A percentile compares a stretch with the other conserved stretches of the same genome.
phyloP scores from a whole-genome alignment of 208 protist genomes.

The Angomonas ambiguus region DNA sequence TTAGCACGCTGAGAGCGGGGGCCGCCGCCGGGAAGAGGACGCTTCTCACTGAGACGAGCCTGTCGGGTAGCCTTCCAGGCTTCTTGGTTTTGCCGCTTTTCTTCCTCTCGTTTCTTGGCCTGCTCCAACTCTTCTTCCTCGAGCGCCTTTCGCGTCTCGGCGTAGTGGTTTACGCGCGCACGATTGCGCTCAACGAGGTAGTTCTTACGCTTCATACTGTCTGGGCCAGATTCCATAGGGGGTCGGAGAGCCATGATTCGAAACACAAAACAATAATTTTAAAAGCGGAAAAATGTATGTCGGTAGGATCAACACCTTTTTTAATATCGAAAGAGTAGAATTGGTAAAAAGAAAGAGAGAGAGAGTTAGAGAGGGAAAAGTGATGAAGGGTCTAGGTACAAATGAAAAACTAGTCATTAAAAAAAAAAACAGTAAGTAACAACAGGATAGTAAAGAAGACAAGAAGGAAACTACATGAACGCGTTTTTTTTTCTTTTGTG shows the following conservation, averaged over 20 bases:
- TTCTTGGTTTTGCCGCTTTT: constrained; percentile 38
- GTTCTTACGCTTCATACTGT: constrained; percentile 68
- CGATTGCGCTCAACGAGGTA: constrained; percentile 82
- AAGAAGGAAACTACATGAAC: constrained; percentile 1
- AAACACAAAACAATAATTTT: background rate
- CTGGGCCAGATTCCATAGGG: constrained; percentile 49
- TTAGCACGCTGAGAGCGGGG: constrained; percentile 38
- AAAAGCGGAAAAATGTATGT: constrained; percentile 14
- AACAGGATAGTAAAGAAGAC: constrained; percentile 8
- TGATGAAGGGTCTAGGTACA: too few relatives aligned
- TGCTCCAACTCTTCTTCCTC: constrained; percentile 63
- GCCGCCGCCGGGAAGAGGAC: constrained; percentile 59
- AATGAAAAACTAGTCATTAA: too few relatives aligned
- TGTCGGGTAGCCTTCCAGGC: constrained; percentile 34
- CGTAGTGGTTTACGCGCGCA: constrained; percentile 44
- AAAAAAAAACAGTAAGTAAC: background rate
- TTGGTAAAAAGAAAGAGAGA: background rate
- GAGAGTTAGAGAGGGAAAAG: too few relatives aligned
- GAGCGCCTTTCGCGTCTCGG: constrained; percentile 37
- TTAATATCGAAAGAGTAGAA: background rate
- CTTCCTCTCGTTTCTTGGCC: constrained; percentile 35
- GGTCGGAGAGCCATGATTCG: constrained; percentile 34
- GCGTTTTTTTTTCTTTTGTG: too few relatives aligned
- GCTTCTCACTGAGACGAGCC: constrained; percentile 17
- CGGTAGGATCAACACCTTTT: background rate